phyloP scores from a whole-genome alignment of 2,329 filamentous ascomycete species.

The Phaeosphaeriaceae sp. region DNA sequence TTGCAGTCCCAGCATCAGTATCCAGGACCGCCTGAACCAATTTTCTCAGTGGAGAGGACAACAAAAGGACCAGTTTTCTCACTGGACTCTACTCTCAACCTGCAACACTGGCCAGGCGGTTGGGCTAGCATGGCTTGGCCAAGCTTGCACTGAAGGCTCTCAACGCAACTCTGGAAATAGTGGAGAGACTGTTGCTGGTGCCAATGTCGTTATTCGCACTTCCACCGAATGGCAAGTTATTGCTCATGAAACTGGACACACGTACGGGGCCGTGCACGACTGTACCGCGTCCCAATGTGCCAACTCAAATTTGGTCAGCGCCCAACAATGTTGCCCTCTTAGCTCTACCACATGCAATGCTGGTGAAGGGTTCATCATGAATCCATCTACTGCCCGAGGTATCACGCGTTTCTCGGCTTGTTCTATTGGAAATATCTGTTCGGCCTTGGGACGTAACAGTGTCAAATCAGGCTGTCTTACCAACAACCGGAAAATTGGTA shows the following conservation, averaged over 20 bases:
- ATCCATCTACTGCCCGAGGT: slow-evolving; percentile 77
- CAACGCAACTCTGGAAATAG: slow-evolving; percentile 52
- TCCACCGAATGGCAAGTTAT: slow-evolving; percentile 92
- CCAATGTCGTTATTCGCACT: slow-evolving; percentile 88
- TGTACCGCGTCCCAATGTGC: slow-evolving; percentile 74
- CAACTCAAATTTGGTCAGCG: slow-evolving; percentile 64
- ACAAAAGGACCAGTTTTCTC: slow-evolving; percentile 80
- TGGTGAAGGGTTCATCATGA: slow-evolving; percentile 87
- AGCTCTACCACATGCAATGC: slow-evolving; percentile 73
- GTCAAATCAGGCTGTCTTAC: slow-evolving; percentile 79
- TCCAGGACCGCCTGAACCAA: slow-evolving; percentile 79
- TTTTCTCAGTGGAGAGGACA: slow-evolving; percentile 90
- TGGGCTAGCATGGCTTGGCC: slow-evolving; percentile 90
- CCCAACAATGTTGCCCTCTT: slow-evolving; percentile 82
- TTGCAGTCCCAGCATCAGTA: slow-evolving; percentile 67
- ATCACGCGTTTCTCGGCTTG: slow-evolving; percentile 87
- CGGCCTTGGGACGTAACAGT: slow-evolving; percentile 76
- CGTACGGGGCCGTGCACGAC: slow-evolving; percentile 95
- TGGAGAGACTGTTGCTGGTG: slow-evolving; percentile 78
- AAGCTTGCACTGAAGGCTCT: slow-evolving; percentile 73
- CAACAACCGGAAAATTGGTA: slow-evolving; percentile 83
- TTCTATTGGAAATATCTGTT: slow-evolving; percentile 92
- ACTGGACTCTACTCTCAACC: slow-evolving; percentile 87
- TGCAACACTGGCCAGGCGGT: slow-evolving; percentile 85
- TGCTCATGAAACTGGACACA: slow-evolving; percentile 92